Conservation (phyloP, 805 yeast species). For the Metschnikowia matae region DNA sequence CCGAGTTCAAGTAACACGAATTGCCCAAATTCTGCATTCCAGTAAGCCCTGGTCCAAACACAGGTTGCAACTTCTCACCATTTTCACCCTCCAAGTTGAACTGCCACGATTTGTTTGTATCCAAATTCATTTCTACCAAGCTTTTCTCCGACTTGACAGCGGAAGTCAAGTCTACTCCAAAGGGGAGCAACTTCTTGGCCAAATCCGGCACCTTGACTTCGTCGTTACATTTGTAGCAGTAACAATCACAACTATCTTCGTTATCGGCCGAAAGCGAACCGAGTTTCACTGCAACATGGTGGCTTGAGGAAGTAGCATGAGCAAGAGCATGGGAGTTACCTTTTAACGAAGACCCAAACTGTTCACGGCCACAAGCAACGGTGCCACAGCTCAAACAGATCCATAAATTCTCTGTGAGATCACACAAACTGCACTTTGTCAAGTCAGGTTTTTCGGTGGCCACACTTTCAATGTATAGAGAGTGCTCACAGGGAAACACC, state of each 20-base stretch:
- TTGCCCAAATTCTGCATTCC: conserved; percentile 91
- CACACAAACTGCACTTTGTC: conserved; percentile 54
- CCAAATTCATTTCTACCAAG: conserved; percentile 83
- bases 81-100: conserved; percentile 71
- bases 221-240: conserved; percentile 85
- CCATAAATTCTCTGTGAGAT: conserved; percentile 79
- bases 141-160: conserved; percentile 79
- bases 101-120: conserved; percentile 91
- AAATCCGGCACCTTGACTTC: conserved; percentile 75
- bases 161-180: conserved; percentile 59
- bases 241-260: conserved; percentile 61
- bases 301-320: conserved; percentile 59
- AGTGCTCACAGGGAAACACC: conserved; percentile 74
- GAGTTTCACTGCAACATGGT: conserved; percentile 82
- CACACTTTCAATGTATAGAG: conserved; percentile 46
- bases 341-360: conserved; percentile 82
- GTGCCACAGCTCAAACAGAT: conserved; percentile 86
- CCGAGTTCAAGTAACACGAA: conserved; percentile 85
- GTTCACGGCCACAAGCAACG: conserved; percentile 93
- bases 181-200: conserved; percentile 44
- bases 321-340: conserved; percentile 88
- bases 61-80: conserved; percentile 60
- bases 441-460: conserved; percentile 34
- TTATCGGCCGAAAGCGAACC: conserved; percentile 81
- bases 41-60: conserved; percentile 73